These are phyloP conservation scores for Bipolaris zeicola DNA, from an alignment of 2,329 filamentous ascomycete genomes.

Conservation along the genomic window DNA sequence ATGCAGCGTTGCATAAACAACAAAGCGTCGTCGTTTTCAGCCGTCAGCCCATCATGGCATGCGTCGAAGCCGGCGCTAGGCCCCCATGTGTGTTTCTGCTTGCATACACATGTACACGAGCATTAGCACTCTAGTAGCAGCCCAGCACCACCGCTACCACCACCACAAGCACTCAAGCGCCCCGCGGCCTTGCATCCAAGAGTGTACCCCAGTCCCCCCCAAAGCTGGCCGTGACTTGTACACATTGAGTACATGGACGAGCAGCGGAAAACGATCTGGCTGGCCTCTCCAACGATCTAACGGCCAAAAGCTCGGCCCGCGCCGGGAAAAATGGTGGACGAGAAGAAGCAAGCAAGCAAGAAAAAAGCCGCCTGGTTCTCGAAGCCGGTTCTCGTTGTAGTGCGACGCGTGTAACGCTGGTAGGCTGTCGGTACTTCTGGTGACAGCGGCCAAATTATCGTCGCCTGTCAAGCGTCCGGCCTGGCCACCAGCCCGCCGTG, in stretches of 20 bases:
- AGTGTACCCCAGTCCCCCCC: no score
- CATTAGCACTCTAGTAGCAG: no score
- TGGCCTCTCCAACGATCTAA: conserved; percentile 37
- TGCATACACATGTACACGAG: not conserved
- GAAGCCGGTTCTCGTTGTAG: conserved; percentile 40
- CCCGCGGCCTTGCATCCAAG: no score
- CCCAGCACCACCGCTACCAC: no score
- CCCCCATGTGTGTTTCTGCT: conserved; percentile 21
- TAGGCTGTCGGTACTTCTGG: conserved; percentile 31
- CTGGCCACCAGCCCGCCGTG: conserved; percentile 20
- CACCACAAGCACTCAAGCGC: no score
- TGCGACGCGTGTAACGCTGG: conserved; percentile 33
- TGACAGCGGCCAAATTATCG: conserved; percentile 34
- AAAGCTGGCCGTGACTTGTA: no score
- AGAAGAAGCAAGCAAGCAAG: conserved; percentile 4
- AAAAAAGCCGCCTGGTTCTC: conserved; percentile 32
- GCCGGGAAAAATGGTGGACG: conserved; percentile 41
- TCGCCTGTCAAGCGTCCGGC: conserved; percentile 4
- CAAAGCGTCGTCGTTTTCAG: conserved; percentile 27
- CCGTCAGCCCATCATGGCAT: not conserved
- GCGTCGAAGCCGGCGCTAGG: conserved; percentile 16
- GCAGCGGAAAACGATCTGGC: conserved; percentile 42
- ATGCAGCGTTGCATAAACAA: conserved; percentile 36
- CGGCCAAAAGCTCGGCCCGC: conserved; percentile 49
- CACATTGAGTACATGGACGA: conserved; percentile 13